Base-by-base conservation (phyloP, 257 asterid species). In the Solanum lycopersicoides region DNA sequence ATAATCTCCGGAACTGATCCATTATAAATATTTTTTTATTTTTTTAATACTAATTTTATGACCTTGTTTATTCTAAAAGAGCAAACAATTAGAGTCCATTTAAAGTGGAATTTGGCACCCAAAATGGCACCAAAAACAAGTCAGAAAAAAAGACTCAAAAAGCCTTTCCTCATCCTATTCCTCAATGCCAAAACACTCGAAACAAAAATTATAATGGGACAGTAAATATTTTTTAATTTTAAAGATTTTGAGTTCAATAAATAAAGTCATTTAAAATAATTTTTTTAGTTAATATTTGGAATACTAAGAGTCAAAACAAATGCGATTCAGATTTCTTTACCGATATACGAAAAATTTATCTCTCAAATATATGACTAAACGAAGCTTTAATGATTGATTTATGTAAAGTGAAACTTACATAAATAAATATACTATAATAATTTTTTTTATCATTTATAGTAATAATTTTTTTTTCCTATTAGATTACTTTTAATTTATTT, bases 261-360 rank as follows among this genome's bases (percentile, higher is more conserved):
- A 20, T 20, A 20, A 59, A 59, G 66, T 59, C 12, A 3, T 60
- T 60, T 60, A 37, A 16, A 72, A 72, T 5, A 4, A 28, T 4
- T 1, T 28, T n/a, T 20, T 34, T 0, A 4, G 23, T 34, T 23
- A 10, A 20, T 11, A 73, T 73, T 35, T 11, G 9, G 5, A 73
- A 73, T 73, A 73, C 9, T 28, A 28, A 28, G 30, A 28, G 30
- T 28, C 30, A 28, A 28, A 28, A 28, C 30, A 28, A 28, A 1
- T n/a, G 30, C 0, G 6, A 21, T 60, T 60, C 6, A 60, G 2
- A 12, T 18, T 42, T 23, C 30, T 13, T 23, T 63, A 23, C n/a
- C 7, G 0, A 13, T 63, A 5, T 11, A 63, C 0, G 1, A 1
- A 5, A n/a, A 28, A 59, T 0, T 28, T 28, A 1, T 68, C 23